Base-by-base conservation (phyloP, 768 basidiomycete species). In the Suillus fuscotomentosus region DNA sequence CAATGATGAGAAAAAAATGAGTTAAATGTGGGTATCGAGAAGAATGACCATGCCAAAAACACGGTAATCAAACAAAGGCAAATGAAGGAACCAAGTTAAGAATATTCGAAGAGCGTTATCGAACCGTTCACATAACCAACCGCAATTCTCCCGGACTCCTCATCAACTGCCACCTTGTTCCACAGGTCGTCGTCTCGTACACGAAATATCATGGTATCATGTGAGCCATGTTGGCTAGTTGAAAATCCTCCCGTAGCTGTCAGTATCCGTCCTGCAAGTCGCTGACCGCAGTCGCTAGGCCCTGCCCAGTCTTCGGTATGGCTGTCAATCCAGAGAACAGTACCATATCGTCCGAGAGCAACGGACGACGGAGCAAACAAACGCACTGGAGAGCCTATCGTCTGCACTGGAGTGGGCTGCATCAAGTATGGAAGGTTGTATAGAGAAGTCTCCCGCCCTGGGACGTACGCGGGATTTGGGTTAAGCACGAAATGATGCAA, bases 251-350 rank as follows among this genome's bases (percentile, higher is more conserved):
- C 43, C 31, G 60, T 17, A 39, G 34, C 36, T 17, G 2, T 20
- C 13, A 72, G 5, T 10, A 78, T 55, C 47, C 53, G 61, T 20
- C 84, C 86, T 0, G 86, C 88, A 24, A 90, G 70, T 54, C 89
- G 80, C 71, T 91, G 89, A 0, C 88, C 88, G 10, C 72, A 77
- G 59, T 84, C 81, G 45, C 76, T 77, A 34, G 78, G 78, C 2
- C 76, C 75, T 63, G 78, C 76, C 70, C 82, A 80, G 42, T 80
- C 81, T 64, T 87, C 85, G 0, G 85, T 83, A 57, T 88, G 84
- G 56, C 79, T 85, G 67, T 91, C 90, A 41, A 89, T 75, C 86
- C 88, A 91, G 17, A 91, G 67, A 6, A 83, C 84, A 5, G 86
- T 89, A 4, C 89, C 89, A 68, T 84, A 81, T 4, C 73, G 75